phyloP scores from a whole-genome alignment of 305 asterid genomes.

The Plantago rigida region DNA sequence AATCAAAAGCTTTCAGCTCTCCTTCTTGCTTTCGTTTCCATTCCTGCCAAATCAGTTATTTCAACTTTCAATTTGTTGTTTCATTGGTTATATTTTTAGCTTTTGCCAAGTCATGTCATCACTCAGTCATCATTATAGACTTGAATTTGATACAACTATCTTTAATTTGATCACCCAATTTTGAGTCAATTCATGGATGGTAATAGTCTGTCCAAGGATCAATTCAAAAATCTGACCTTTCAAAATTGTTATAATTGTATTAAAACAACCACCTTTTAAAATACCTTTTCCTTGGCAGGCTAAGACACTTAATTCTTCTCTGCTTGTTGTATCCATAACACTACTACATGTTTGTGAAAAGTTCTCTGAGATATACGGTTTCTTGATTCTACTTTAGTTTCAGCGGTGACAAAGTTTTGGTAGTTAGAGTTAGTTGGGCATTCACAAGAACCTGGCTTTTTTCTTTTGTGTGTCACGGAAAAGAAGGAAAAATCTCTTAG shows the following conservation, averaged over 20 bases:
- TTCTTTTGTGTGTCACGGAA: constrained; percentile 37
- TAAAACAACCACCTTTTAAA: constrained; percentile 29
- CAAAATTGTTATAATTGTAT: constrained; percentile 23
- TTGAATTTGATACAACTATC: too few relatives aligned
- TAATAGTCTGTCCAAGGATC: constrained; percentile 2
- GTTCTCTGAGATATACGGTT: constrained; percentile 10
- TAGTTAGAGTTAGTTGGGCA: constrained; percentile 43
- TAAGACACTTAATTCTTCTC: background rate
- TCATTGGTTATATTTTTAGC: too few relatives aligned
- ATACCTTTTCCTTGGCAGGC: constrained; percentile 12
- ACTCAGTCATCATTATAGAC: too few relatives aligned
- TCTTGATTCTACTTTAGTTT: constrained; percentile 16
- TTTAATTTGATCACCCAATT: too few relatives aligned
- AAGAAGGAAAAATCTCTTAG: constrained; percentile 27
- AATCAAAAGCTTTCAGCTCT: too few relatives aligned
- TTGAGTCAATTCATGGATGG: too few relatives aligned
- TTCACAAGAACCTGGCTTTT: constrained; percentile 48
- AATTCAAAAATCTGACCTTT: constrained; percentile 32
- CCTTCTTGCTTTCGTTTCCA: too few relatives aligned
- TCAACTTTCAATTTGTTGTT: too few relatives aligned
- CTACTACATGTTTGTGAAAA: background rate
- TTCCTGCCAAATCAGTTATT: too few relatives aligned
- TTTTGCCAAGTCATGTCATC: too few relatives aligned
- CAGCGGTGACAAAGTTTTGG: constrained; percentile 28
- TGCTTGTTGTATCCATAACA: too few relatives aligned